phyloP scores from a whole-genome alignment of 164 flowering plant genomes.

The Tetrastigma voinierianum region DNA sequence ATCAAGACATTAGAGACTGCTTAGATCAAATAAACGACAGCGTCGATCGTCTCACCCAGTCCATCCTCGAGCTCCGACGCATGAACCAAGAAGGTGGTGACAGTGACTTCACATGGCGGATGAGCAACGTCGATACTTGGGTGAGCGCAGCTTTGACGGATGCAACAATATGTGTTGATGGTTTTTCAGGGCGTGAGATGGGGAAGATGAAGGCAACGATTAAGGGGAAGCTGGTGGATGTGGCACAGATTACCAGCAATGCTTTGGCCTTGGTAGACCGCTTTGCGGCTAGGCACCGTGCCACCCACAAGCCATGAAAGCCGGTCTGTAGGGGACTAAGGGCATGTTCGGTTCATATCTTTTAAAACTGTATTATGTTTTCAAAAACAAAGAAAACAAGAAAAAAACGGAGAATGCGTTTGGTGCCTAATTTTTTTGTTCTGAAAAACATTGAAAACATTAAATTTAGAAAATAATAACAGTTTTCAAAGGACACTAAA shows the following conservation, averaged over 20 bases:
- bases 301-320: conserved; percentile 13
- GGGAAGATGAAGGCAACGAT: conserved; percentile 34
- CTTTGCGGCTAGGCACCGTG: conserved; percentile 26
- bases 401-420: too few species aligned
- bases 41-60: conserved; percentile 25
- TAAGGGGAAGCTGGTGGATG: conserved; percentile 31
- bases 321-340: too few species aligned
- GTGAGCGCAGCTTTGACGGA: conserved; percentile 45
- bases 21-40: conserved; percentile 30
- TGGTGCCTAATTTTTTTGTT: too few species aligned
- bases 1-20: conserved; percentile 30
- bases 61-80: conserved; percentile 27
- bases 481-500: too few species aligned
- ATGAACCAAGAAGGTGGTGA: conserved; percentile 7
- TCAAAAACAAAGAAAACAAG: too few species aligned
- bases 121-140: conserved; percentile 46
- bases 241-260: conserved; percentile 36
- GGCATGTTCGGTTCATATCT: too few species aligned
- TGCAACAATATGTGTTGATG: conserved; percentile 24
- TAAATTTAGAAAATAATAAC: too few species aligned
- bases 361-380: too few species aligned
- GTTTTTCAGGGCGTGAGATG: conserved; percentile 25
- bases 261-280: conserved; percentile 40
- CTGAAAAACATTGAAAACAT: too few species aligned
- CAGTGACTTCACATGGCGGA: conserved; percentile 27